phyloP scores from a whole-genome alignment of 495 filamentous ascomycete genomes.

The Penicillium daleae region DNA sequence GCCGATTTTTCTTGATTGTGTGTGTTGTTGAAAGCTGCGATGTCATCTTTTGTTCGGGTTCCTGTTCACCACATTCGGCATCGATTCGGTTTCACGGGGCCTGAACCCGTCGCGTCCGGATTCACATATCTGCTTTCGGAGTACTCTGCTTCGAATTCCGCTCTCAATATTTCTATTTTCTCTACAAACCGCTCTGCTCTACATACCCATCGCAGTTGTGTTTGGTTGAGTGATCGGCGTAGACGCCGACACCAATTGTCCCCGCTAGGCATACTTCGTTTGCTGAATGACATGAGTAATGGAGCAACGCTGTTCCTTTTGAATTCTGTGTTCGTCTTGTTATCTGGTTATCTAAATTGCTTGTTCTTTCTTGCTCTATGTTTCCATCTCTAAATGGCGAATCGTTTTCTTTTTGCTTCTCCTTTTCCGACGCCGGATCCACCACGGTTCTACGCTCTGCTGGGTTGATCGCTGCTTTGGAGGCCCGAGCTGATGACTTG shows the following conservation, averaged over 20 bases:
- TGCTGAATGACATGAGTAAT: constrained; percentile 33
- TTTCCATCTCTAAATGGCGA: constrained; percentile 9
- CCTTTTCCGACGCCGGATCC: constrained; percentile 16
- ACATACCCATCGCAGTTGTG: constrained; percentile 36
- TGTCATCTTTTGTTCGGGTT: constrained; percentile 19
- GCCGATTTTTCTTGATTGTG: constrained; percentile 65
- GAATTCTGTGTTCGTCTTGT: constrained; percentile 14
- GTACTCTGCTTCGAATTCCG: constrained; percentile 7
- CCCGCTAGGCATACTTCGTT: constrained; percentile 26
- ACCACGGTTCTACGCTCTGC: constrained; percentile 25
- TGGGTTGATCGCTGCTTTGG: constrained; percentile 3
- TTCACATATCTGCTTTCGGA: constrained; percentile 21
- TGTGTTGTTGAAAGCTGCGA: constrained; percentile 16
- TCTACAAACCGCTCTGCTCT: constrained; percentile 34
- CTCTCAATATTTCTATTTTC: constrained; percentile 8
- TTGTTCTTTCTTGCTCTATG: constrained; percentile 18
- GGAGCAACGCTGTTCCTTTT: constrained; percentile 23
- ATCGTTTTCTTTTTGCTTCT: constrained; percentile 11
- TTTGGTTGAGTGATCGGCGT: constrained; percentile 29
- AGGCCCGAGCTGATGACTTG: background rate
- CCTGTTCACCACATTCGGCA: constrained; percentile 8
- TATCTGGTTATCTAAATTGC: constrained; percentile 34
- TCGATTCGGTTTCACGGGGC: constrained; percentile 9
- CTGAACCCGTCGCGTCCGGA: constrained; percentile 15
- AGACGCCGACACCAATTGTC: constrained; percentile 20